These are phyloP conservation scores for Aspergillus uvarum DNA, from an alignment of 2,329 filamentous ascomycete genomes.

Conservation along the genomic window DNA sequence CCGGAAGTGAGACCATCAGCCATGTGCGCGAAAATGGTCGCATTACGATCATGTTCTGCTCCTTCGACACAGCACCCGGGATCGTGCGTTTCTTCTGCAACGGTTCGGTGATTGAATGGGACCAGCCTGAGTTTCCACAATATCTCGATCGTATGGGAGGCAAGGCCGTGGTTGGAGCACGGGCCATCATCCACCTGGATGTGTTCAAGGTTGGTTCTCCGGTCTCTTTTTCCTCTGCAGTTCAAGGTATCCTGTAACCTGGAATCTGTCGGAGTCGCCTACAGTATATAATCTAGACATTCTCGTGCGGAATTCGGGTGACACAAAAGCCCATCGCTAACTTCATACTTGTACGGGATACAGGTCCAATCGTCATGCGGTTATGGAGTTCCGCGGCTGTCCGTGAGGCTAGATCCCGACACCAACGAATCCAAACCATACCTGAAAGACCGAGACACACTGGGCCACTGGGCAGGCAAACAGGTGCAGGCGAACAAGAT, in stretches of 20 bases:
- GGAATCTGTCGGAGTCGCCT: no score
- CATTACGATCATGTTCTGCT: slow-evolving; percentile 72
- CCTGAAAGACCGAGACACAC: slow-evolving; percentile 57
- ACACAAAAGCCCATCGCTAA: background rate
- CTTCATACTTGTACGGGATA: background rate
- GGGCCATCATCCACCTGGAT: slow-evolving; percentile 62
- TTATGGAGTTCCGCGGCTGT: slow-evolving; percentile 60
- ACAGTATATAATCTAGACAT: background rate
- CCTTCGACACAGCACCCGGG: slow-evolving; percentile 59
- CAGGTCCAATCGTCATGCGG: slow-evolving; percentile 64
- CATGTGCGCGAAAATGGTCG: slow-evolving; percentile 76
- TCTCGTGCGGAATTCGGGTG: no score
- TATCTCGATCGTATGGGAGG: slow-evolving; percentile 49
- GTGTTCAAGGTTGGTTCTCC: slow-evolving; percentile 55
- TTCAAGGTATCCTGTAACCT: background rate
- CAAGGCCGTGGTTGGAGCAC: slow-evolving; percentile 48
- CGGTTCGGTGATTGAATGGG: slow-evolving; percentile 60
- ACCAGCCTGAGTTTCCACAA: slow-evolving; percentile 50
- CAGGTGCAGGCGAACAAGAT: slow-evolving; percentile 52
- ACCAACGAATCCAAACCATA: slow-evolving; percentile 23
- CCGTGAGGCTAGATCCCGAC: slow-evolving; percentile 38
- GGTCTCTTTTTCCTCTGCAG: background rate
- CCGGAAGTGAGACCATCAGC: slow-evolving; percentile 72
- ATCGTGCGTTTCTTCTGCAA: slow-evolving; percentile 66
- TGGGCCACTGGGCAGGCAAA: slow-evolving; percentile 54